A percentile compares a stretch with the other conserved stretches of the same genome.
These are phyloP conservation scores for Blastocystis sp. DNA, from an alignment of 352 stramenopile genomes.

Conservation along the genomic window DNA sequence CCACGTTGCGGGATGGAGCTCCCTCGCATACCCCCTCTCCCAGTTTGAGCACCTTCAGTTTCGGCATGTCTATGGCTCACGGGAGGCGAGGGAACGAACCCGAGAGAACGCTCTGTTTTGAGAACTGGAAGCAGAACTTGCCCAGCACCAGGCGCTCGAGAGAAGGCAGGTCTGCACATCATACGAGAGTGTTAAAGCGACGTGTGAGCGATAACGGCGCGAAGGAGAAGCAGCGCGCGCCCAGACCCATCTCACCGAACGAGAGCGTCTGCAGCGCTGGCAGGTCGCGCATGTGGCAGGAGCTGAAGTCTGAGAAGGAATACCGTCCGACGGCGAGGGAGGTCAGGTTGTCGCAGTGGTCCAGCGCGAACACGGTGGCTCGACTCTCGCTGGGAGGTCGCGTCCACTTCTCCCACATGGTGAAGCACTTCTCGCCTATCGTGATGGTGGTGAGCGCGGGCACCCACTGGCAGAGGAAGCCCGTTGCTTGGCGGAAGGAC, in stretches of 20 bases:
- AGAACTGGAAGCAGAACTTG: neutral
- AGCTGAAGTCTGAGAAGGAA: neutral
- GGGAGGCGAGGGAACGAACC: neutral
- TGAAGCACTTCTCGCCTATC: neutral
- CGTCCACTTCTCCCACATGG: neutral
- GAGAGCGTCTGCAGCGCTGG: neutral
- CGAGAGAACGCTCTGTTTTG: neutral
- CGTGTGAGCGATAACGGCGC: neutral
- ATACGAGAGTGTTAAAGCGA: neutral
- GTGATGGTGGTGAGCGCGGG: neutral
- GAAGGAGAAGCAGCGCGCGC: neutral
- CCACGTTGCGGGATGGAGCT: neutral
- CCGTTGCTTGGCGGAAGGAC: neutral
- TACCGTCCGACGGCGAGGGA: neutral
- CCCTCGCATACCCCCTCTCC: neutral
- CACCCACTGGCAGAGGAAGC: neutral
- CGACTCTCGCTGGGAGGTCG: neutral
- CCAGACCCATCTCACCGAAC: neutral
- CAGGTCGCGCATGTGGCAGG: neutral
- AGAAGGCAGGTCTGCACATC: neutral
- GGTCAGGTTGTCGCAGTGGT: neutral
- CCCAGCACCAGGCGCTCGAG: neutral
- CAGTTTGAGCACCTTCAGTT: neutral
- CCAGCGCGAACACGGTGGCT: neutral
- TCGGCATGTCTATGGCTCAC: neutral